Conservation (phyloP, 208 protist species). For the Crithidia bombi region DNA sequence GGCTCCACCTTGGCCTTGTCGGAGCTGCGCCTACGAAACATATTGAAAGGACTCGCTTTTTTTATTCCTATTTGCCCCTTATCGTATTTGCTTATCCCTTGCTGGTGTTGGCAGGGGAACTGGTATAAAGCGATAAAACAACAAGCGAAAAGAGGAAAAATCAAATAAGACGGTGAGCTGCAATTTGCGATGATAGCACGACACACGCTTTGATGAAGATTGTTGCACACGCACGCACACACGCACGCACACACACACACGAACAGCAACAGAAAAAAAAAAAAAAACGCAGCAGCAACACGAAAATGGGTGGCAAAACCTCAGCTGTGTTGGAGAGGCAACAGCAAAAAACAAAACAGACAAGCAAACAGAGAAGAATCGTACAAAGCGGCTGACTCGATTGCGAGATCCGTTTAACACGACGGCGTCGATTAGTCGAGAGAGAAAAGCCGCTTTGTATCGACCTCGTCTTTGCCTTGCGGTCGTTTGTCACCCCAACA, state of each 20-base stretch:
- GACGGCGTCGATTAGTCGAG: too few relatives aligned
- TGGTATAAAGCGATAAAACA: not conserved
- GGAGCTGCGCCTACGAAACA: constrained; percentile 18
- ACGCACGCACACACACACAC: not conserved
- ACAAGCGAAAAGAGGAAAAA: not conserved
- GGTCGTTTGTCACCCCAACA: too few relatives aligned
- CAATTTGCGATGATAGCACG: not conserved
- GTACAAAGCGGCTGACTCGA: too few relatives aligned
- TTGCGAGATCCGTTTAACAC: too few relatives aligned
- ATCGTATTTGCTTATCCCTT: not conserved
- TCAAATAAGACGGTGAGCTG: not conserved
- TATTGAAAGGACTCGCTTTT: not conserved
- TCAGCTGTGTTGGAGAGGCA: too few relatives aligned
- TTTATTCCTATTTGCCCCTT: not conserved
- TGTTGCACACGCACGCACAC: not conserved
- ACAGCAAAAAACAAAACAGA: too few relatives aligned
- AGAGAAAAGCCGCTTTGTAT: too few relatives aligned
- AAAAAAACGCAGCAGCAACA: constrained; percentile 19
- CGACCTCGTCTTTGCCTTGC: too few relatives aligned
- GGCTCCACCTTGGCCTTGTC: constrained; percentile 28
- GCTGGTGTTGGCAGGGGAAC: not conserved
- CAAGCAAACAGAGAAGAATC: too few relatives aligned
- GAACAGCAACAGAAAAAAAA: constrained; percentile 16
- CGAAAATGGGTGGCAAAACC: too few relatives aligned
- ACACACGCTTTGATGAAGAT: not conserved